phyloP scores from a whole-genome alignment of 2,329 filamentous ascomycete species.

The Cercospora sojina region DNA sequence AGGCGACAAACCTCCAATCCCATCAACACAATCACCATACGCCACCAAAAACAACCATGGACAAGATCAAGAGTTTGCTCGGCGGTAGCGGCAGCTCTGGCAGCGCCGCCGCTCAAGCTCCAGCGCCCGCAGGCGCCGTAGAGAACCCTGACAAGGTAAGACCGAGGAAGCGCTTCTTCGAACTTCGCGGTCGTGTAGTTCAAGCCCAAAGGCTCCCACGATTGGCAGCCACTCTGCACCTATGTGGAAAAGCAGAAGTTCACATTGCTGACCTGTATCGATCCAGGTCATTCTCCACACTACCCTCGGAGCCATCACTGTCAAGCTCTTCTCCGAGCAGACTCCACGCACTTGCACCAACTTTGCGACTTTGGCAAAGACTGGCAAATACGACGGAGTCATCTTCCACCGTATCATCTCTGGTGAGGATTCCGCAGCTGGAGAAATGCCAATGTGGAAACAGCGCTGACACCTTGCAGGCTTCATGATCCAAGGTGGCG shows the following conservation, averaged over 20 bases:
- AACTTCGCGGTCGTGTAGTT: background rate
- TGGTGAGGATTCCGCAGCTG: background rate
- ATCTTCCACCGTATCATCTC: constrained; percentile 54
- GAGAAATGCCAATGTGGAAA: background rate
- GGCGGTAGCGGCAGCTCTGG: constrained; percentile 21
- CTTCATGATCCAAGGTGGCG: constrained; percentile 84
- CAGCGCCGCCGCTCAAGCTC: constrained; percentile 2
- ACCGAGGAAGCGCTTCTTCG: background rate
- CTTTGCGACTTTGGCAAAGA: constrained; percentile 38
- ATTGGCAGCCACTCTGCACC: background rate
- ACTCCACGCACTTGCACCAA: constrained; percentile 36
- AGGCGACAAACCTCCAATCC: background rate
- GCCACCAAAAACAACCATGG: constrained; percentile 17
- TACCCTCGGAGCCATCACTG: constrained; percentile 38
- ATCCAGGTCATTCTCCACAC: constrained; percentile 34
- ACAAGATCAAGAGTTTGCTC: constrained; percentile 29
- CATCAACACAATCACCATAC: background rate
- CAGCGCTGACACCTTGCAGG: constrained; percentile 52
- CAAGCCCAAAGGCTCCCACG: background rate
- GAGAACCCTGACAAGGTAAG: constrained; percentile 12
- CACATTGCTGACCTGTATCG: background rate
- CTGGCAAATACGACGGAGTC: constrained; percentile 39
- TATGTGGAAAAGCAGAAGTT: background rate
- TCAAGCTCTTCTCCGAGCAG: constrained; percentile 35
- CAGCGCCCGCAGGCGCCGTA: constrained; percentile 11